Conservation (phyloP, 345 rosid genomes). For the Eucalyptus curtisii region DNA sequence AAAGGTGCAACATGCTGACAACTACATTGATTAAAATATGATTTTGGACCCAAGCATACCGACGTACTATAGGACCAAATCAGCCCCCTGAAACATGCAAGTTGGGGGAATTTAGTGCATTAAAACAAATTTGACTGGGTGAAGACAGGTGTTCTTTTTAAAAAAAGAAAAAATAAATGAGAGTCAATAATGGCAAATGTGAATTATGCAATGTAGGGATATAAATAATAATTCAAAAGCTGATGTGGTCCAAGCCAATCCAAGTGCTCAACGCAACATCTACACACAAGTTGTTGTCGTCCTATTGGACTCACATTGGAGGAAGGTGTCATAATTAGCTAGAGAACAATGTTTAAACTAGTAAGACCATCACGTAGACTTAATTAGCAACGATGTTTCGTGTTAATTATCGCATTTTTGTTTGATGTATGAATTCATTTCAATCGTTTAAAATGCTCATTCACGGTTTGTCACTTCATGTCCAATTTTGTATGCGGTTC, state of each 20-base stretch:
- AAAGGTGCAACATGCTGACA: neutral
- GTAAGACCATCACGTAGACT: neutral
- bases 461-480: neutral
- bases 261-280: fast-evolving
- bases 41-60: neutral
- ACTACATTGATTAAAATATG: neutral
- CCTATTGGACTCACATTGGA: neutral
- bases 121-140: neutral
- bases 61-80: neutral
- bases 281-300: fast-evolving
- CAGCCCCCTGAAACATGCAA: neutral
- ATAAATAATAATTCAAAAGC: neutral
- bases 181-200: neutral
- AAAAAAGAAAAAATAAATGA: too few species aligned
- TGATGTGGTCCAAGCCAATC: neutral
- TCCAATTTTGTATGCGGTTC: neutral
- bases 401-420: neutral
- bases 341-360: neutral
- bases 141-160: neutral
- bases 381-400: neutral
- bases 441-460: neutral
- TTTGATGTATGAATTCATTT: neutral
- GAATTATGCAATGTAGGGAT: neutral
- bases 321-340: neutral
- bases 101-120: neutral